These are phyloP conservation scores for Rickenella mellea DNA, from an alignment of 768 basidiomycete genomes.

Conservation along the genomic window DNA sequence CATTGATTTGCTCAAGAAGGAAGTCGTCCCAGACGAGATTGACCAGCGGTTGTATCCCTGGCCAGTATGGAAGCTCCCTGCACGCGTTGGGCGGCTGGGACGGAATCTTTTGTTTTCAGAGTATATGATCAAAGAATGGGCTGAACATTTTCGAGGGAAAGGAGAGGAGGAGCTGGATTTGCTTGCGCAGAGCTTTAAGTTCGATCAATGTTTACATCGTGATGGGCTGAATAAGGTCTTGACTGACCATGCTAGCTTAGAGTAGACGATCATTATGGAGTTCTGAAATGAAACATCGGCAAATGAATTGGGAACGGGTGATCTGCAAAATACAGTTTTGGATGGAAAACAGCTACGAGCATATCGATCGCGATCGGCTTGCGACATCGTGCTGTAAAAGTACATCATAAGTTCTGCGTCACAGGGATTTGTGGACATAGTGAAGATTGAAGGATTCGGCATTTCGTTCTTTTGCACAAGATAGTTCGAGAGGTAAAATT, in stretches of 20 bases:
- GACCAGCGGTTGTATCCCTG: slow-evolving; percentile 50
- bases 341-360: too few species aligned
- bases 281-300: too few species aligned
- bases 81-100: slow-evolving; percentile 47
- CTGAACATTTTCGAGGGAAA: slow-evolving; percentile 55
- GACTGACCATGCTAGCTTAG: slow-evolving; percentile 32
- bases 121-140: slow-evolving; percentile 66
- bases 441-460: too few species aligned
- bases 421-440: too few species aligned
- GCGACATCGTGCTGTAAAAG: too few species aligned
- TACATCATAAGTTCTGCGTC: too few species aligned
- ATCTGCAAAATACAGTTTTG: too few species aligned
- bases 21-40: slow-evolving; percentile 35
- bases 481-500: too few species aligned
- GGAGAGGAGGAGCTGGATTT: slow-evolving; percentile 53
- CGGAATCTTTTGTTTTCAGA: slow-evolving; percentile 64
- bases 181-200: slow-evolving; percentile 68
- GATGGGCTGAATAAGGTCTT: slow-evolving; percentile 54
- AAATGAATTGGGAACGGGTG: too few species aligned
- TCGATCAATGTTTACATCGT: slow-evolving; percentile 58
- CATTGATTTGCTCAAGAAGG: slow-evolving; percentile 47
- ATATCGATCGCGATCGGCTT: too few species aligned
- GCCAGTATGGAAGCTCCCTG: slow-evolving; percentile 53
- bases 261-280: too few species aligned
- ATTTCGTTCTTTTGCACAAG: too few species aligned